Percentiles rank a stretch among this genome's conserved stretches.
Conservation (phyloP, 805 yeast species). For the Candida xyloterini region DNA sequence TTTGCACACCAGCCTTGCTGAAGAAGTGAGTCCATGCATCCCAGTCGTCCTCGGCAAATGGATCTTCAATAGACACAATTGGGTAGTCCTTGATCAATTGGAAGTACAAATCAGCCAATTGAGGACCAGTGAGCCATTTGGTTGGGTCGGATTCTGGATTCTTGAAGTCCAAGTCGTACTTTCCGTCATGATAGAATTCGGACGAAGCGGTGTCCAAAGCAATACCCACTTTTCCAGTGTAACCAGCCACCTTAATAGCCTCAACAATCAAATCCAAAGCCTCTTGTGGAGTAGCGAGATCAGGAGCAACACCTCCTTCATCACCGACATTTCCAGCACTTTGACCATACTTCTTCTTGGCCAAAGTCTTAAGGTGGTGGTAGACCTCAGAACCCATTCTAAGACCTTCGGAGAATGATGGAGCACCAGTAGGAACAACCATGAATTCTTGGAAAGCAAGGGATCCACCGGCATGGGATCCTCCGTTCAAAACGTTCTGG, state of each 20-base stretch:
- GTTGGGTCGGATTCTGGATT: slow-evolving; percentile 88
- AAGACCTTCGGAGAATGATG: slow-evolving; percentile 89
- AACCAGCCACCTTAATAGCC: slow-evolving; percentile 92
- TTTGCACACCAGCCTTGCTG: slow-evolving; percentile 73
- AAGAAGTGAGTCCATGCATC: slow-evolving; percentile 93
- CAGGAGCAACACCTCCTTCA: slow-evolving; percentile 99
- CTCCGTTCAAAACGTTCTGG: slow-evolving; percentile 99
- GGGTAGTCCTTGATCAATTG: slow-evolving; percentile 86
- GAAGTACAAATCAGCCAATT: slow-evolving; percentile 82
- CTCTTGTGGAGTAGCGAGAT: slow-evolving; percentile 91
- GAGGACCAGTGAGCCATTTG: slow-evolving; percentile 86
- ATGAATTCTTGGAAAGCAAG: slow-evolving; percentile 99
- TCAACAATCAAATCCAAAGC: slow-evolving; percentile 90
- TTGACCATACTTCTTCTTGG: slow-evolving; percentile 95
- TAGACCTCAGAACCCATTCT: slow-evolving; percentile 97
- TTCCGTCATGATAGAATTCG: slow-evolving; percentile 95
- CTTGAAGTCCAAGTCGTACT: slow-evolving; percentile 98
- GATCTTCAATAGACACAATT: slow-evolving; percentile 97
- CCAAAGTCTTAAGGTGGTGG: slow-evolving; percentile 90
- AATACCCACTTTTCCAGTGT: slow-evolving; percentile 87
- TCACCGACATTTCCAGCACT: slow-evolving; percentile 99
- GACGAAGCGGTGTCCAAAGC: slow-evolving; percentile 97
- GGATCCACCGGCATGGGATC: slow-evolving; percentile 99
- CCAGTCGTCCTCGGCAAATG: slow-evolving; percentile 99
- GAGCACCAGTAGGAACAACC: slow-evolving; percentile 95